These are phyloP conservation scores for Rhizopus delemar DNA, from an alignment of 371 early-diverging fungal species.

Conservation along the genomic window DNA sequence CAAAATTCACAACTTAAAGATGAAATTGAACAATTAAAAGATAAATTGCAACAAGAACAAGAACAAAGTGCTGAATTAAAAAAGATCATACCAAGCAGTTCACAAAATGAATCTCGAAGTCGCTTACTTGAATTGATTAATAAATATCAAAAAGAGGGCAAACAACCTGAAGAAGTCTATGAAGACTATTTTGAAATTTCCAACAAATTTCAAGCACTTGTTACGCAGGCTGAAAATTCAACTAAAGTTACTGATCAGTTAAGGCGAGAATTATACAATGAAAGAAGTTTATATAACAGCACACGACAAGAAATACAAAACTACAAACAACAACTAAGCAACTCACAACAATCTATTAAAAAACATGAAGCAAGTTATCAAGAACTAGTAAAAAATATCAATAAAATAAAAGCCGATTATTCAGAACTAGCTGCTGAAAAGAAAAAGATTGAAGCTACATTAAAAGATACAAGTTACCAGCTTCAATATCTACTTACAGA, in stretches of 20 bases:
- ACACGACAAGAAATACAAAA: constrained; percentile 1
- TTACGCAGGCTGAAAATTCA: not conserved
- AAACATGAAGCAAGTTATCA: not conserved
- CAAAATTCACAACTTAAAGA: not conserved
- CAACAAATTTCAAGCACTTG: not conserved
- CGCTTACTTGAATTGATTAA: constrained; percentile 5
- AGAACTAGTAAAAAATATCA: not conserved
- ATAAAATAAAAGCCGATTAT: not conserved
- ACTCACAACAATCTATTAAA: not conserved
- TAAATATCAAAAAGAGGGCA: constrained; percentile 11
- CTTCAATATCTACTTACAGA: constrained; percentile 16
- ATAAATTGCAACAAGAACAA: constrained; percentile 4
- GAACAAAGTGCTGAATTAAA: constrained; percentile 8
- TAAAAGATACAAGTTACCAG: constrained; percentile 26
- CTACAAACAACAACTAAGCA: not conserved
- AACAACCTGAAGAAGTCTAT: constrained; percentile 17
- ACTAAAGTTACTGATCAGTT: not conserved
- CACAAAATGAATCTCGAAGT: constrained; percentile 1
- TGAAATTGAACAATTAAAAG: constrained; percentile 6
- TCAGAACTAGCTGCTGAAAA: constrained; percentile 1
- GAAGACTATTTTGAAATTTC: constrained; percentile 13
- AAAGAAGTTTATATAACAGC: not conserved
- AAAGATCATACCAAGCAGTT: not conserved
- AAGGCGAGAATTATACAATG: constrained; percentile 9
- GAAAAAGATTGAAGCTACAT: not conserved